Conservation (phyloP, 2,329 filamentous ascomycete genomes). For the Fusarium papillatum region DNA sequence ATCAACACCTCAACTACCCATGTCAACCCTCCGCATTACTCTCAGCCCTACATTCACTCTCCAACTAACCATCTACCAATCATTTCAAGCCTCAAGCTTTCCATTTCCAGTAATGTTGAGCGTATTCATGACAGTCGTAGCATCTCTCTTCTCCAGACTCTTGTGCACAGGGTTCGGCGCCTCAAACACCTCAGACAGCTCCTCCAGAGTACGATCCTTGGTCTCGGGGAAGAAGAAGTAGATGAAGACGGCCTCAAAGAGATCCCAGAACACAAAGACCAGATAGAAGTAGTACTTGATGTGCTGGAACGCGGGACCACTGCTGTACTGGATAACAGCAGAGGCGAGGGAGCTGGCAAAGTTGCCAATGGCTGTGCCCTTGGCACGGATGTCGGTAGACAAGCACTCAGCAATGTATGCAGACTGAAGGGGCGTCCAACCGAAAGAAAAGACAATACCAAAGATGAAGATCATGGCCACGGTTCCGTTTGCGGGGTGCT, state of each 20-base stretch:
- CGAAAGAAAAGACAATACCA: constrained; percentile 63
- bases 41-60: neutral
- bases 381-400: constrained; percentile 59
- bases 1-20: neutral
- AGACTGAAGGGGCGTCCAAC: constrained; percentile 62
- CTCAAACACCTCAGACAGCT: constrained; percentile 66
- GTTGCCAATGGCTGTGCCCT: constrained; percentile 59
- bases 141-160: constrained; percentile 56
- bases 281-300: constrained; percentile 61
- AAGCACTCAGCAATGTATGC: constrained; percentile 64
- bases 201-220: constrained; percentile 64
- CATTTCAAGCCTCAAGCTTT: constrained; percentile 39
- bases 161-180: constrained; percentile 60
- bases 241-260: constrained; percentile 56
- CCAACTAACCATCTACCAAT: neutral
- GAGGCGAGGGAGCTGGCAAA: constrained; percentile 54
- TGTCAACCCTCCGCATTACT: neutral
- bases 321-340: constrained; percentile 59
- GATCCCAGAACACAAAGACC: constrained; percentile 60
- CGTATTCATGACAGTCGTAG: constrained; percentile 58
- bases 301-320: constrained; percentile 56
- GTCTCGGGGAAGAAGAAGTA: constrained; percentile 66
- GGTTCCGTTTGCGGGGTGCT: constrained; percentile 56
- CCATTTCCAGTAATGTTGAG: constrained; percentile 46
- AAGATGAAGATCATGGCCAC: constrained; percentile 66